Evolutionary conservation across 2,329 filamentous ascomycete genomes (phyloP), one percentile per base, ranked within the genome.

Genomic region (Nemania abortiva): DNA sequence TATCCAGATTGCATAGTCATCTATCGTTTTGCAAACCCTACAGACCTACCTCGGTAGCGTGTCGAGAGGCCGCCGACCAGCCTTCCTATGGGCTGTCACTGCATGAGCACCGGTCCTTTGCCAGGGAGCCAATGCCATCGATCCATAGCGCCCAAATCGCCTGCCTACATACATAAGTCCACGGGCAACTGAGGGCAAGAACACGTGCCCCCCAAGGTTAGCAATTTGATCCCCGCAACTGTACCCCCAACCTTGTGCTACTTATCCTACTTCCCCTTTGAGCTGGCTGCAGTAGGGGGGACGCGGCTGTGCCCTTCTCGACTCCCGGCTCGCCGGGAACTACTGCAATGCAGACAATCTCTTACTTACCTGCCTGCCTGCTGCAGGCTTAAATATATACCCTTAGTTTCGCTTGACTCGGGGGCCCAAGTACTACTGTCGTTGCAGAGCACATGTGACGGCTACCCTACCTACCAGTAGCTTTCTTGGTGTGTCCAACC

Each of bases 221-320:
- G 49, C n/a, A 22, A 49, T 2, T 18, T 37, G n/a, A 49, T 63
- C 42, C 60, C 60, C 67, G 68, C 70, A 63, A 61, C 63, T 64
- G 64, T 66, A 65, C 47, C 72, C 68, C 71, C 67, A 67, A 64
- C 49, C 24, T 27, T 27, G 11, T 37, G 34, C 34, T 7, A 7
- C 34, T 3, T 61, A 64, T 72, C 56, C 53, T 63, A 67, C 75
- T 77, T 76, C 76, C 76, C 53, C 70, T 75, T 77, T 75, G 64
- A 77, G 76, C 74, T 55, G 65, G 63, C 65, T 77, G 76, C 76
- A 77, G 75, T 63, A 63, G 57, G 57, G 58, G 58, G 59, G 52
- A 63, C 39, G 63, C 67, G 65, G 71, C 65, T 63, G 58, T 58
- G 54, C 34, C 42, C 58, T 37, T 11, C 24, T 71, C 66, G 57